Percentiles rank a stretch among this genome's conserved stretches.
Conservation (phyloP, 108 stramenopile species). For the Fragilaria crotonensis region DNA sequence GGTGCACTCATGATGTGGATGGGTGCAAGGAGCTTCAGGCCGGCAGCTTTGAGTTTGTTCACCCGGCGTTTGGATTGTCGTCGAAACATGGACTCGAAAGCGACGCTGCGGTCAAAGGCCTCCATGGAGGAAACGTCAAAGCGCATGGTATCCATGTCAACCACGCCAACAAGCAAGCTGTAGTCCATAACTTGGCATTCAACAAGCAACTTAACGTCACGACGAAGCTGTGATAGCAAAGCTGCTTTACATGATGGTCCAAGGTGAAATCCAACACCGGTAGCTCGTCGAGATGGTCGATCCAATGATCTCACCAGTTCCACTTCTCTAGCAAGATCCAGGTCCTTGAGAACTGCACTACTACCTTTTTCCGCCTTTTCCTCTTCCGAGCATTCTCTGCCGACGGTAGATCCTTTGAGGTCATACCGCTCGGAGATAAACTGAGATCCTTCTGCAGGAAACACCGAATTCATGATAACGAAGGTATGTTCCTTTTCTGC, state of each 20-base stretch:
- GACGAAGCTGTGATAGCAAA: conserved; percentile 68
- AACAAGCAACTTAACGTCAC: conserved; percentile 67
- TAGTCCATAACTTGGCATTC: conserved; percentile 82
- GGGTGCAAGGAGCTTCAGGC: neutral
- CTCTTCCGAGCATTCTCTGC: conserved; percentile 65
- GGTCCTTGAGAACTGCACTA: conserved; percentile 74
- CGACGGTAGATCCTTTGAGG: conserved; percentile 83
- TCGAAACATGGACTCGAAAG: neutral
- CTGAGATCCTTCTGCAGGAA: conserved; percentile 59
- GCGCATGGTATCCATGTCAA: conserved; percentile 29
- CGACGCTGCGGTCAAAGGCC: neutral
- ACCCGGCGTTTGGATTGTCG: neutral
- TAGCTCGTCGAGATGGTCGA: neutral
- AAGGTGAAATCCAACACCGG: conserved; percentile 48
- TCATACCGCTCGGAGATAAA: conserved; percentile 80
- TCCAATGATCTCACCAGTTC: conserved; percentile 19
- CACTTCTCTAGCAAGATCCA: conserved; percentile 66
- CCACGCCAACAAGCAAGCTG: conserved; percentile 76
- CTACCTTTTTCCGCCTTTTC: conserved; percentile 54
- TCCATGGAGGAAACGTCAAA: neutral
- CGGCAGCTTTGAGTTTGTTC: neutral
- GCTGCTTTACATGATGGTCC: conserved; percentile 51
- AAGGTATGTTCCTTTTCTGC: conserved; percentile 46
- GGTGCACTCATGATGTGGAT: conserved; percentile 31
- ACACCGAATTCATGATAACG: conserved; percentile 82